Base-by-base conservation (phyloP, 2,329 filamentous ascomycete species). In the Penicillium sp. region DNA sequence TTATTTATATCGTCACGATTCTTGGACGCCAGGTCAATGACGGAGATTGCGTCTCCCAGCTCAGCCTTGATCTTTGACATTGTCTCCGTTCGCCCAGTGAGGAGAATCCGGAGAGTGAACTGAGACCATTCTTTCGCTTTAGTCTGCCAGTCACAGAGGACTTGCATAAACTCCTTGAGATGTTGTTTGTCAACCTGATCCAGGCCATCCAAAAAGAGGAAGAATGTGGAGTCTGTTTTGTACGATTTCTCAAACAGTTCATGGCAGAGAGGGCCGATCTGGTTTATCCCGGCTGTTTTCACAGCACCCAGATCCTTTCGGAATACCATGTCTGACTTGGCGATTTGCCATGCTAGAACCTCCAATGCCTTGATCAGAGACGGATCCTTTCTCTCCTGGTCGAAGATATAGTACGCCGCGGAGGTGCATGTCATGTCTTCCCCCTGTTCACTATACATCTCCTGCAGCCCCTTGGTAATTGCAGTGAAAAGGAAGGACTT, bases 191-290 rank as follows among this genome's bases (percentile, higher is more conserved):
- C 54, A 6, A 3, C 80, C 79, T 23, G 84, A 77, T 68, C 60
- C 72, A 81, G 61, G 70, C 83, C 28, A 67, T 84, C 36, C 73
- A 84, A 66, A 68, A 74, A 53, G 75, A 78, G 19, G 59, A 78
- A 48, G 68, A 81, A 59, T 2, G 57, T 66, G 5, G 63, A 62
- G 44, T 68, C 63, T 14, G 50, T 60, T 40, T 61, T 66, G 13
- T 55, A 54, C 1, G 53, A 54, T 19, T 57, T 61, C 3, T 36
- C 50, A 19, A 61, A 62, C 1, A 62, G 51, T 2, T 39, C 6
- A 21, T 58, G 43, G 33, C 56, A 63, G 16, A 63, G 46, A 18
- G 13, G 19, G 0, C 18, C 36, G 11, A 63, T 43, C 16, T 60
- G 45, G 24, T 43, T 43, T 3, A 43, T 14, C 8, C 39, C 39